These are phyloP conservation scores for Peterozyma toletana DNA, from an alignment of 805 yeast species.

Conservation along the genomic window DNA sequence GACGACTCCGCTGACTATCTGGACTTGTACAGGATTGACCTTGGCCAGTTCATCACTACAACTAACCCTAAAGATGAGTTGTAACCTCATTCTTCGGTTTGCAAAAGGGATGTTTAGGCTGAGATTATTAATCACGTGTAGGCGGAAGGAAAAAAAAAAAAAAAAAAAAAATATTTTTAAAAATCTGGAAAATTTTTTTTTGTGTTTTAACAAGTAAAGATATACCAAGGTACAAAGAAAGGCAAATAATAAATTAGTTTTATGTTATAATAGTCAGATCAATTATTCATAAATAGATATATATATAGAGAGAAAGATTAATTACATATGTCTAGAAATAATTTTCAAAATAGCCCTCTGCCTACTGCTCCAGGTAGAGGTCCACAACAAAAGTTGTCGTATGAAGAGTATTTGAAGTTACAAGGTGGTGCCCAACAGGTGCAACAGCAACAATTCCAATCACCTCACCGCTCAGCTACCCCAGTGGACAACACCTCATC, in stretches of 20 bases:
- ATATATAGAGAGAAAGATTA: neutral
- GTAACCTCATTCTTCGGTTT: neutral
- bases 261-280: constrained; percentile 5
- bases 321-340: too few relatives aligned
- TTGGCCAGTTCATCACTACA: neutral
- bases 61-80: neutral
- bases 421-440: constrained; percentile 25
- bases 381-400: constrained; percentile 23
- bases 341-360: too few relatives aligned
- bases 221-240: too few relatives aligned
- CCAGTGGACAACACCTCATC: constrained; percentile 14
- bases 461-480: constrained; percentile 10
- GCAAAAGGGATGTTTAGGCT: too few relatives aligned
- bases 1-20: neutral
- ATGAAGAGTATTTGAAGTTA: constrained; percentile 44
- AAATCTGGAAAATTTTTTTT: constrained; percentile 3
- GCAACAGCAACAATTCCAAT: constrained; percentile 9
- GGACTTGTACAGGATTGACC: neutral
- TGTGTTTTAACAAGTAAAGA: neutral
- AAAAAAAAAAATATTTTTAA: constrained; percentile 1
- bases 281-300: neutral
- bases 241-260: too few relatives aligned
- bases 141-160: neutral
- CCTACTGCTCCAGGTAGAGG: neutral
- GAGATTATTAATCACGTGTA: too few relatives aligned